Evolutionary conservation across 1,284 basidiomycete genomes (phyloP).

Genomic region (Rhodotorula sp.): DNA sequence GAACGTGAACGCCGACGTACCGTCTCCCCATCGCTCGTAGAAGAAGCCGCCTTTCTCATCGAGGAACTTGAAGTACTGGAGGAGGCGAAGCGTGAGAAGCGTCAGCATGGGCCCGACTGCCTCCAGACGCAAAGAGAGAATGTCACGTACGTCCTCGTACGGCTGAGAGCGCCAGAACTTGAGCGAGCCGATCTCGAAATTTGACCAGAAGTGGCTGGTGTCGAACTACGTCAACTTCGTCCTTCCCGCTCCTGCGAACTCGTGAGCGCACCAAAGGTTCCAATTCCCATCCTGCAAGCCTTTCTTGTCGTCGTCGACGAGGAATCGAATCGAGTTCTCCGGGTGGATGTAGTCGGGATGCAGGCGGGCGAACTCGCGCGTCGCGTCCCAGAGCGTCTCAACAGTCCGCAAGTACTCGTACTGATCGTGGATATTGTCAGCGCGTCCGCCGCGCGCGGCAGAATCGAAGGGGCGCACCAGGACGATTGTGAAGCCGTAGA

Average conservation of each 20-base stretch:
- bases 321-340: slow-evolving; percentile 69
- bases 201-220: slow-evolving; percentile 56
- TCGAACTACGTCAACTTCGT: not conserved
- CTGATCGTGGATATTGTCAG: not conserved
- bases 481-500: slow-evolving; percentile 53
- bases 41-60: slow-evolving; percentile 73
- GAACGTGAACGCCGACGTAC: not conserved
- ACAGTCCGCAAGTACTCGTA: slow-evolving; percentile 77
- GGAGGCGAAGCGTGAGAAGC: not conserved
- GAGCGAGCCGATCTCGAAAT: slow-evolving; percentile 65
- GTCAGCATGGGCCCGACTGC: not conserved
- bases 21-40: slow-evolving; percentile 81
- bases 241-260: not conserved
- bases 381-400: slow-evolving; percentile 64
- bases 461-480: slow-evolving; percentile 46
- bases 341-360: slow-evolving; percentile 67
- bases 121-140: not conserved
- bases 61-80: slow-evolving; percentile 63
- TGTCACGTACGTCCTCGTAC: slow-evolving; percentile 56
- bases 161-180: slow-evolving; percentile 76
- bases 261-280: slow-evolving; percentile 23
- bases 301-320: slow-evolving; percentile 68
- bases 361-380: slow-evolving; percentile 59
- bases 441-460: not conserved
- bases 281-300: slow-evolving; percentile 65